Base-by-base conservation (phyloP, 768 basidiomycete species). In the Mycena kentingensis region DNA sequence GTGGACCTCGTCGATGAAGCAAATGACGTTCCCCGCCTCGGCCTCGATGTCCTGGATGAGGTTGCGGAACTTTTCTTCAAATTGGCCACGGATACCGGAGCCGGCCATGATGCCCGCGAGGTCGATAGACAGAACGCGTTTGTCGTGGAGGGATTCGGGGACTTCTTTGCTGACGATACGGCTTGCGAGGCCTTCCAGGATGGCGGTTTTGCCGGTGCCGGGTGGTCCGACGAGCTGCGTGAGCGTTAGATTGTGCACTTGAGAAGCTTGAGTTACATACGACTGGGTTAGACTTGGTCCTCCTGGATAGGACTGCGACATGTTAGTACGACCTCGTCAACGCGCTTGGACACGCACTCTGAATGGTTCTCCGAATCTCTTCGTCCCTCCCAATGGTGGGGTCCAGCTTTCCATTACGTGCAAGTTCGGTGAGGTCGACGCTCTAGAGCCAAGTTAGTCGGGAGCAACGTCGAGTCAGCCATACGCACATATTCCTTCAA, bases 1-100 rank as follows among this genome's bases (percentile, higher is more conserved):
- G 57, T 92, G 93, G 46, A 96, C 85, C 82, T 96, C 93, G 60
- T 95, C 93, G 47, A 96, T 94, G 70, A 96, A 96, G 64, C 90
- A 93, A 31, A 95, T 95, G 7, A 93, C 85, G 37, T 87, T 83
- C 18, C 88, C 85, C 3, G 80, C 77, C 83, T 92, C 88, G 12
- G 85, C 89, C 65, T 94, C 92, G 51, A 97, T 95, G 63, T 97
- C 93, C 24, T 81, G 81, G n/a, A 96, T 73, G 2, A 97, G 75
- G 0, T 84, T 87, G 67, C 95, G 94, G 79, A 95, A 94, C 60
- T 93, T 93, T 67, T 92, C 91, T 61, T 97, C 93, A 47, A 95
- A 95, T 60, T 93, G 90, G 2, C 93, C 93, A 35, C 93, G 84
- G 46, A 96, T 88, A 0, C 93, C 92, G 1, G 93, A 91, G 1